Base-by-base conservation (phyloP, 805 yeast species). In the Candida bentonensis region DNA sequence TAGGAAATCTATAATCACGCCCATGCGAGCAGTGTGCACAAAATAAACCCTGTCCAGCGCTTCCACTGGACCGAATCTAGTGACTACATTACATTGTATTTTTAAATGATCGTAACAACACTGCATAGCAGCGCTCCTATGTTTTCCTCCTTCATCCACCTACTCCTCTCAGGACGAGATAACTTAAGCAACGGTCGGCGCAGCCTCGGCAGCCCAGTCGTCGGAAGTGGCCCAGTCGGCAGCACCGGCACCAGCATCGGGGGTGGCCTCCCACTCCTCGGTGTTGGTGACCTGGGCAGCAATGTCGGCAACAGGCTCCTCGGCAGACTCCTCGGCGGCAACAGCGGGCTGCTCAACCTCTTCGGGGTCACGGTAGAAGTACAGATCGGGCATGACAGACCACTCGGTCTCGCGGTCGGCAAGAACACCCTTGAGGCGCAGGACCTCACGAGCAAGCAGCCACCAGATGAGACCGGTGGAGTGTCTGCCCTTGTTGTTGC, bases 311-410 rank as follows among this genome's bases (percentile, higher is more conserved):
- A 69, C 80, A 54, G 68, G 74, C 61, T 70, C 76, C 53, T 73
- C 73, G 63, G 71, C 76, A 65, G 72, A 82, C 56, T 72, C 78
- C 61, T 72, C 80, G 53, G 67, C 70, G 61, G 73, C 78, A 56
- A 70, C 74, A 60, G 73, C 78, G 62, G 78, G 76, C 64, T 70
- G 71, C 75, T 86, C 95, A 72, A 83, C 82, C 76, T 92, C 99
- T 78, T 89, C 97, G 67, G 99, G 98, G 78, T 92, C 96, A 82
- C 99, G 92, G 96, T 92, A 92, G 88, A 92, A 92, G 88, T 88
- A 92, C 72, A 92, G 81, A 78, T 92, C 99, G 72, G 97, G 97
- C 98, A 92, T 92, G 69, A 92, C 92, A 61, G 94, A 75, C 99
- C 99, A 92, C 71, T 83, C 81, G 72, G 92, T 85, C 60, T 83